Conservation (phyloP, 192 early-diverging fungal genomes). For the Funneliformis geosporum region DNA sequence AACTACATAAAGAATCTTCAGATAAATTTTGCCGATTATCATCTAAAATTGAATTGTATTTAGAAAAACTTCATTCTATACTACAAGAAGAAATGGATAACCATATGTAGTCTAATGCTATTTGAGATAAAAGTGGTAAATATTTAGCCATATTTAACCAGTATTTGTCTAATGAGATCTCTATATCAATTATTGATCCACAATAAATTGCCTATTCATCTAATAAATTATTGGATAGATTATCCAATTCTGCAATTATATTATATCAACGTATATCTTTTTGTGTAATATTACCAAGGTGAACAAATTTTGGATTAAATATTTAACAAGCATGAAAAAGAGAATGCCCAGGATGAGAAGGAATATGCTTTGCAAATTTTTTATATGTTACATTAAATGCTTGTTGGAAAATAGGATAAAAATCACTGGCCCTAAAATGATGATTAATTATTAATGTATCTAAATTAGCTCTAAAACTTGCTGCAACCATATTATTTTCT, state of each 20-base stretch:
- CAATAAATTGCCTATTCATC: conserved; percentile 3
- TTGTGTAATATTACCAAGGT: background rate
- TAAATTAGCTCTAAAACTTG: background rate
- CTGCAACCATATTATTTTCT: background rate
- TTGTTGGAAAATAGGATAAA: conserved; percentile 1
- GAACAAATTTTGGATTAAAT: conserved; percentile 19
- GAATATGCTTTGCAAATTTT: conserved; percentile 4
- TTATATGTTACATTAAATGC: background rate
- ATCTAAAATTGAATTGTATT: no score
- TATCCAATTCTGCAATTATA: background rate
- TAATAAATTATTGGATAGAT: background rate
- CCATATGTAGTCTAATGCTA: no score
- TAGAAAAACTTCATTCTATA: no score
- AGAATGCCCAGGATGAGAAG: background rate
- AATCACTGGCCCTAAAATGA: background rate
- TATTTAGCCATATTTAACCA: no score
- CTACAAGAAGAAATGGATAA: background rate
- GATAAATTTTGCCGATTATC: no score
- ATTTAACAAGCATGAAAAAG: conserved; percentile 4
- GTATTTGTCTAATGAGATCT: background rate
- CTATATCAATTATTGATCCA: background rate
- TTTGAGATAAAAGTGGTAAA: no score
- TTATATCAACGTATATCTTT: background rate
- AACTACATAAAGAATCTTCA: no score
- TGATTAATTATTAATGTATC: conserved; percentile 1